phyloP scores from a whole-genome alignment of 371 early-diverging fungal genomes.

The Rhizopus sp. region DNA sequence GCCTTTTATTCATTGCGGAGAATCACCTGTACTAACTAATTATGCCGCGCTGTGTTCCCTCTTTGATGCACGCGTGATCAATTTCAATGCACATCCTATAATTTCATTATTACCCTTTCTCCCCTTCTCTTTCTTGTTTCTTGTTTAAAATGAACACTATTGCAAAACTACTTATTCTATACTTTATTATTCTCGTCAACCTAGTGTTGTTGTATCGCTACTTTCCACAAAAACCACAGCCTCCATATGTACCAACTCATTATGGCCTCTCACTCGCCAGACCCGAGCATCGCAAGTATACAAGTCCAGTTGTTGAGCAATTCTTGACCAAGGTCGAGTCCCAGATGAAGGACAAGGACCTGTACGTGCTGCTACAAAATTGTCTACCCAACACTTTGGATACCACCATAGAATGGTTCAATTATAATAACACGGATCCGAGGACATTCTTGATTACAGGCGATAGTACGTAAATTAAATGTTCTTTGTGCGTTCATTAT shows the following conservation, averaged over 20 bases:
- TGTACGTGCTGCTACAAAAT: slow-evolving; percentile 49
- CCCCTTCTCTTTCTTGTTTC: no score
- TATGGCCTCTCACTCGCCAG: slow-evolving; percentile 28
- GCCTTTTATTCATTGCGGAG: no score
- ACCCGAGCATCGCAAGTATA: slow-evolving; percentile 30
- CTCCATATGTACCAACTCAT: slow-evolving; percentile 25
- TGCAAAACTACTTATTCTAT: no score
- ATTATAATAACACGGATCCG: slow-evolving; percentile 21
- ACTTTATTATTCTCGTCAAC: slow-evolving; percentile 17
- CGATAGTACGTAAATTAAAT: slow-evolving; percentile 36
- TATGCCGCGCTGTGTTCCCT: no score
- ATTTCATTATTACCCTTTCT: no score
- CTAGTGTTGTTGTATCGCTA: slow-evolving; percentile 14
- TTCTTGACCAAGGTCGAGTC: slow-evolving; percentile 18
- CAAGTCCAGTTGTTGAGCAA: slow-evolving; percentile 32
- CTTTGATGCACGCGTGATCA: no score
- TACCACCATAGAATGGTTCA: slow-evolving; percentile 51
- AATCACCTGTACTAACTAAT: no score
- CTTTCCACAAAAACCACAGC: not conserved
- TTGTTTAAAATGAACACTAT: no score
- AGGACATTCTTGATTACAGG: slow-evolving; percentile 59
- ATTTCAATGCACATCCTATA: no score
- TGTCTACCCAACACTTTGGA: slow-evolving; percentile 61
- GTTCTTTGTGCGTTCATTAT: not conserved
- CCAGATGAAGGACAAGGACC: slow-evolving; percentile 35